These are phyloP conservation scores for Chalciporus chontae DNA, from an alignment of 768 basidiomycete genomes.

Conservation along the genomic window DNA sequence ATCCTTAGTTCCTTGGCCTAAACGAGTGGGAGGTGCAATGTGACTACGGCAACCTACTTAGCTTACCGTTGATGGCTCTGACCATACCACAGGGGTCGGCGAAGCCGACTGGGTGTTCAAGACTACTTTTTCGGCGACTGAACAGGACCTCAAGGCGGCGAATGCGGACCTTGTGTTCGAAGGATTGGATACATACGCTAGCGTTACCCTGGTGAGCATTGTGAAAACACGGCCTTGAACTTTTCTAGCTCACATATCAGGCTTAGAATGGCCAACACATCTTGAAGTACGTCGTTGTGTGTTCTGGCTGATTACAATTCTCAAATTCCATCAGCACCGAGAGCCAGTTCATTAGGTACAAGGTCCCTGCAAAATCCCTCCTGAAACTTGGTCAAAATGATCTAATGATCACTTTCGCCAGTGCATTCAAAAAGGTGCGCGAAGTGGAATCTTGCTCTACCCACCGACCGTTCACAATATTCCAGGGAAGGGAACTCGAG, in stretches of 20 bases:
- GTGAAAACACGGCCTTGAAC: neutral
- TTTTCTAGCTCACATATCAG: constrained; percentile 2
- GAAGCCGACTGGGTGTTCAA: constrained; percentile 86
- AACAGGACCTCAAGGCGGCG: constrained; percentile 40
- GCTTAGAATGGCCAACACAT: constrained; percentile 70
- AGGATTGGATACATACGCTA: constrained; percentile 86
- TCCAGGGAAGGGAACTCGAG: constrained; percentile 71
- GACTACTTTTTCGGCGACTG: constrained; percentile 52
- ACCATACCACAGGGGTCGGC: constrained; percentile 66
- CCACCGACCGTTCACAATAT: neutral
- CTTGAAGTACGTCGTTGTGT: constrained; percentile 41
- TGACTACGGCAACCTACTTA: constrained; percentile 31
- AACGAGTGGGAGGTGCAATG: constrained; percentile 93
- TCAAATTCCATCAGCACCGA: constrained; percentile 44
- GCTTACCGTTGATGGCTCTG: neutral
- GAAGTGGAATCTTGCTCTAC: neutral
- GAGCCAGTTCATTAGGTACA: constrained; percentile 82
- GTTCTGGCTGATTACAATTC: neutral
- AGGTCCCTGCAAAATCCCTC: constrained; percentile 52
- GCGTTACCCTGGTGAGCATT: constrained; percentile 54
- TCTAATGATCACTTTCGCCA: constrained; percentile 66
- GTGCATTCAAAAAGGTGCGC: constrained; percentile 64
- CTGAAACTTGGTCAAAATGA: constrained; percentile 60
- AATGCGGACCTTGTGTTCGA: constrained; percentile 82
- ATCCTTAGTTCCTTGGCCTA: constrained; percentile 62